A percentile compares a stretch with the other conserved stretches of the same genome.
These are phyloP conservation scores for Teunomyces panamensis DNA, from an alignment of 805 yeast species.

Conservation along the genomic window DNA sequence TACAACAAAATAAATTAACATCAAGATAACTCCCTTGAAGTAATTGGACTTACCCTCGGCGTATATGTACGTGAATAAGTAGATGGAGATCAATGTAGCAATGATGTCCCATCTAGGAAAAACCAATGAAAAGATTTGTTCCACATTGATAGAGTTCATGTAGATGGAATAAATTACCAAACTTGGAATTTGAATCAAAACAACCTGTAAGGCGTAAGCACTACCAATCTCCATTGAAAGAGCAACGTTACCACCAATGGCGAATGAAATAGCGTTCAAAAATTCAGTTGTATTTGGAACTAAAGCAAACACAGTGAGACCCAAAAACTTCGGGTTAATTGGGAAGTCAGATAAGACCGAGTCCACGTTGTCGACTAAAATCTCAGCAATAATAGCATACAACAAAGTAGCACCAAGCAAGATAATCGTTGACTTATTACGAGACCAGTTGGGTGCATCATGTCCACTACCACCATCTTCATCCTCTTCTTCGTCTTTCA, in stretches of 20 bases:
- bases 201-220: slow-evolving; percentile 95
- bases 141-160: slow-evolving; percentile 38
- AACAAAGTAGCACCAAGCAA: slow-evolving; percentile 78
- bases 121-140: slow-evolving; percentile 69
- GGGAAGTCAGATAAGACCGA: slow-evolving; percentile 74
- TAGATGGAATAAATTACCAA: slow-evolving; percentile 71
- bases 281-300: slow-evolving; percentile 98
- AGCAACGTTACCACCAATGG: slow-evolving; percentile 93
- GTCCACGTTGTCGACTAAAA: slow-evolving; percentile 89
- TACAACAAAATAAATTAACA: slow-evolving; percentile 72
- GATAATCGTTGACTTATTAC: slow-evolving; percentile 77
- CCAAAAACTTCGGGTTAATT: slow-evolving; percentile 87
- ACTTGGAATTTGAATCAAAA: slow-evolving; percentile 88
- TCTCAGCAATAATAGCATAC: slow-evolving; percentile 93
- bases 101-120: slow-evolving; percentile 96
- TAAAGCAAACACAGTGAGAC: slow-evolving; percentile 89
- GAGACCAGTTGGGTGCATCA: slow-evolving; percentile 97
- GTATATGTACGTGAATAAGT: slow-evolving; percentile 86
- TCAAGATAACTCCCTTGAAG: slow-evolving; percentile 88
- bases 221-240: slow-evolving; percentile 97
- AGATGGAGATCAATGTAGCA: slow-evolving; percentile 80
- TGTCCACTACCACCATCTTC: slow-evolving; percentile 52
- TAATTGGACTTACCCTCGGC: slow-evolving; percentile 97
- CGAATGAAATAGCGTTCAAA: slow-evolving; percentile 94
- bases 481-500: slow-evolving; percentile 7